Conservation (phyloP, 805 yeast species). For the Metschnikowia cerradonensis region DNA sequence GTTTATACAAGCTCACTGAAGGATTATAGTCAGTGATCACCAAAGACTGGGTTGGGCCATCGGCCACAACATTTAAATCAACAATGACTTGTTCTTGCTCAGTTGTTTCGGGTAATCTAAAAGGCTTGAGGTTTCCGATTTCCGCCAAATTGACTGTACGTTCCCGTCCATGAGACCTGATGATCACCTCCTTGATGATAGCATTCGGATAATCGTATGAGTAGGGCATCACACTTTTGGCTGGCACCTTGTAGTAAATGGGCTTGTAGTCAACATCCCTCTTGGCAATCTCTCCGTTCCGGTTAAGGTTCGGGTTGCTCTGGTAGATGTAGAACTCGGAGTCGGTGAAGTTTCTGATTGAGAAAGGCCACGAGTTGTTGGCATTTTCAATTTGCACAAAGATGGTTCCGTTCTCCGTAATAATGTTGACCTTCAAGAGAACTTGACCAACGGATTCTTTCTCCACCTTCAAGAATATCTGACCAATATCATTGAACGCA, state of each 20-base stretch:
- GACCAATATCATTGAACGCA: slow-evolving; percentile 78
- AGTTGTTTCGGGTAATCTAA: slow-evolving; percentile 58
- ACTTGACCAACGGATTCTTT: slow-evolving; percentile 63
- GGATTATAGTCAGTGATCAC: slow-evolving; percentile 82
- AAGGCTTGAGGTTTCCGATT: slow-evolving; percentile 86
- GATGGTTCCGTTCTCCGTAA: slow-evolving; percentile 77
- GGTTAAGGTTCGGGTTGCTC: slow-evolving; percentile 67
- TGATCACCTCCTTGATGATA: slow-evolving; percentile 68
- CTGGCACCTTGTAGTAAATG: slow-evolving; percentile 74
- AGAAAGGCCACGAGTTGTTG: slow-evolving; percentile 83
- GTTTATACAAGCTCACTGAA: slow-evolving; percentile 67
- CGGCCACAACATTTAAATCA: slow-evolving; percentile 90
- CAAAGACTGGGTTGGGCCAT: slow-evolving; percentile 89
- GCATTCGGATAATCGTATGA: slow-evolving; percentile 98
- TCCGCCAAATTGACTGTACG: slow-evolving; percentile 84
- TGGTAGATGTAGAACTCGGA: slow-evolving; percentile 85
- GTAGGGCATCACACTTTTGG: slow-evolving; percentile 94
- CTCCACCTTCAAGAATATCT: slow-evolving; percentile 65
- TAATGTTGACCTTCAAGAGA: slow-evolving; percentile 65
- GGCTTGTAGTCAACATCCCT: slow-evolving; percentile 65
- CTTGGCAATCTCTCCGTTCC: slow-evolving; percentile 53
- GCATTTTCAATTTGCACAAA: slow-evolving; percentile 75
- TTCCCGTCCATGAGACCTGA: slow-evolving; percentile 69
- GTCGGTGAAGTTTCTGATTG: slow-evolving; percentile 85
- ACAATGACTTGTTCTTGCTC: slow-evolving; percentile 48